Conservation (phyloP, 257 asterid genomes). For the Nicotiana knightiana region DNA sequence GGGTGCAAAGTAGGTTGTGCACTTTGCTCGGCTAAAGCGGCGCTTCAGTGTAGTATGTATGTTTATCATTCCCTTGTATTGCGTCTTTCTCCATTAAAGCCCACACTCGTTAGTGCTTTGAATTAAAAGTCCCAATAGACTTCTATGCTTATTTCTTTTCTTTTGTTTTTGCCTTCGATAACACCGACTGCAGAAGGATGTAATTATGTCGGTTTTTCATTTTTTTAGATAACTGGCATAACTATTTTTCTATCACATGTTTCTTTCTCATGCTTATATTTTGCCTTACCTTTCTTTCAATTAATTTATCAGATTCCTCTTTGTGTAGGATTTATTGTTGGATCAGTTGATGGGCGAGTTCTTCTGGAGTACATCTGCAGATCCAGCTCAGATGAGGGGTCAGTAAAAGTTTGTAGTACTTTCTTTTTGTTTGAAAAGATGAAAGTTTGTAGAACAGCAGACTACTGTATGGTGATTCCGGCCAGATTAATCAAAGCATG, state of each 20-base stretch:
- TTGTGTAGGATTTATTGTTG: constrained; percentile 68
- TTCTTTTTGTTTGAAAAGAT: background rate
- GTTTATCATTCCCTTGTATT: background rate
- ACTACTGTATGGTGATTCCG: background rate
- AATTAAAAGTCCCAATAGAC: background rate
- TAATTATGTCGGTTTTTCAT: background rate
- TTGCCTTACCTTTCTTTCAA: background rate
- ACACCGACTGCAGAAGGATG: background rate
- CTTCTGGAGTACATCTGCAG: constrained; percentile 47
- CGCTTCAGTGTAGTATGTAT: background rate
- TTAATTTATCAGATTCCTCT: background rate
- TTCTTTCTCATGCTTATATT: background rate
- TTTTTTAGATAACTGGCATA: background rate
- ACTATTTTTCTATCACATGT: background rate
- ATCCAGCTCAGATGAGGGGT: constrained; percentile 57
- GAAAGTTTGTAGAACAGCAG: background rate
- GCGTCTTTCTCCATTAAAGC: background rate
- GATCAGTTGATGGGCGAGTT: constrained; percentile 84
- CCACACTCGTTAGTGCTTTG: background rate
- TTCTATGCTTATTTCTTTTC: background rate
- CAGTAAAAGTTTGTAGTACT: constrained; percentile 25
- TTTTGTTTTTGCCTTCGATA: background rate
- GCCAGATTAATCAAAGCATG: background rate
- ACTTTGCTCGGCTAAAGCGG: background rate
- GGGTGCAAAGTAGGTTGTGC: background rate